Base-by-base conservation (phyloP, 2,329 filamentous ascomycete species). In the Fusarium concolor region DNA sequence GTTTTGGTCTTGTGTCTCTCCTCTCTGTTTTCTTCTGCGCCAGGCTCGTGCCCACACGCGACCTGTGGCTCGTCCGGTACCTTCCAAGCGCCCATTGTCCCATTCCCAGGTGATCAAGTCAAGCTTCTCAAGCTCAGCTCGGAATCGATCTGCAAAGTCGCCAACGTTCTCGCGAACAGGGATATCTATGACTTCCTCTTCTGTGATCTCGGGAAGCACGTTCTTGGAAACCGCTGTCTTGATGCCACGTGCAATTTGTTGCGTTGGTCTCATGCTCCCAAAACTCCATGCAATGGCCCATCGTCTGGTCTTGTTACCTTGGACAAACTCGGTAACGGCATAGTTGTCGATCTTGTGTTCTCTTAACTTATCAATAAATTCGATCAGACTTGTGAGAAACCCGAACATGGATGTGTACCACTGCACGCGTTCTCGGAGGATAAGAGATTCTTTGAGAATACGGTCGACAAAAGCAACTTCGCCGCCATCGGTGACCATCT, bases 361-460 rank as follows among this genome's bases (percentile, higher is more conserved):
- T 17, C 86, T 85, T 6, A 91, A 82, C 51, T 84, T 83, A 8
- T 89, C 83, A 0, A 97, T 80, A 1, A 90, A 78, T 1, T 83
- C 81, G 1, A 91, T 83, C 5, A 92, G 82, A 68, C 90, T 94
- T 0, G 86, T 85, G 29, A 92, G 82, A 73, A 96, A 96, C 0
- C 95, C 94, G 0, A 98, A 83, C 93, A 98, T 96, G 54, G 90
- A 89, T 2, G 91, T 96, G 78, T 96, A 98, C 96, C 96, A 99
- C 62, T 87, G 86, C 1, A 97, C 88, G 11, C 84, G 83, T 1
- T 86, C 82, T 18, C 82, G 80, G 3, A 93, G 80, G 0, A 76
- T 62, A 0, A 91, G 77, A 33, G 90, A 93, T 76, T 96, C 92
- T 1, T 85, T 80, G 6, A 97, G 82, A 66, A 97, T 90, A 8